A percentile compares a stretch with the other conserved stretches of the same genome.
Evolutionary conservation across 495 filamentous ascomycete genomes (phyloP).

Genomic region (Aspergillus carlsbadensis): DNA sequence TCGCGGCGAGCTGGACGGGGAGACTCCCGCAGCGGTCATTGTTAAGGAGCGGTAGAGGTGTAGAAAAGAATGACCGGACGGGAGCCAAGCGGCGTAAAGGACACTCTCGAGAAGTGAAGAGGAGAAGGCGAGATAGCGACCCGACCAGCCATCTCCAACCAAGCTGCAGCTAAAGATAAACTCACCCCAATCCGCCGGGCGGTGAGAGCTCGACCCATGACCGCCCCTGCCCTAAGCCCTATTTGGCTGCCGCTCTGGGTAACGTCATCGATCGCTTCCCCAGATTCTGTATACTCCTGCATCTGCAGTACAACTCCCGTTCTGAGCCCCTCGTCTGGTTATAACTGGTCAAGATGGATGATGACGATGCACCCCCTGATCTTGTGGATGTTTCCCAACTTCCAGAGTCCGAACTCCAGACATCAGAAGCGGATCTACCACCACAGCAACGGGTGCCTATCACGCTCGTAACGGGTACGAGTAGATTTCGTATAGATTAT

Average conservation of each 20-base stretch:
- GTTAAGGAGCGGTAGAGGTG: slow-evolving; percentile 11
- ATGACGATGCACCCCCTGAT: slow-evolving; percentile 71
- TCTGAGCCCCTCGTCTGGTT: background rate
- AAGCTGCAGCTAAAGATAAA: slow-evolving; percentile 24
- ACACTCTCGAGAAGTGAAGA: background rate
- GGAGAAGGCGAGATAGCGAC: slow-evolving; percentile 1
- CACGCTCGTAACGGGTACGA: slow-evolving; percentile 85
- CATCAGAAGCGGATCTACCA: slow-evolving; percentile 38
- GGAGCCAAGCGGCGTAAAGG: slow-evolving; percentile 23
- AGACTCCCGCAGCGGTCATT: slow-evolving; percentile 56
- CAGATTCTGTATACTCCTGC: slow-evolving; percentile 4
- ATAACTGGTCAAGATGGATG: slow-evolving; percentile 40
- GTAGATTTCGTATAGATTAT: slow-evolving; percentile 2
- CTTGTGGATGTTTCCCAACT: slow-evolving; percentile 58
- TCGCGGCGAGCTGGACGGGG: slow-evolving; percentile 77
- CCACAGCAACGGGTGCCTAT: slow-evolving; percentile 72
- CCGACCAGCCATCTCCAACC: slow-evolving; percentile 14
- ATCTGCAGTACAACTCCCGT: background rate
- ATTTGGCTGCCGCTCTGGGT: slow-evolving; percentile 27
- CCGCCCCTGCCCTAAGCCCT: slow-evolving; percentile 42
- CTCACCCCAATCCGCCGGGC: slow-evolving; percentile 16
- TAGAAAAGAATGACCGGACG: slow-evolving; percentile 16
- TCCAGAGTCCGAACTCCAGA: slow-evolving; percentile 27
- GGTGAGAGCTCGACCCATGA: slow-evolving; percentile 23
- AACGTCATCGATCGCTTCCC: slow-evolving; percentile 34